These are phyloP conservation scores for Reutealis trisperma DNA, from an alignment of 345 rosid species.

Conservation along the genomic window DNA sequence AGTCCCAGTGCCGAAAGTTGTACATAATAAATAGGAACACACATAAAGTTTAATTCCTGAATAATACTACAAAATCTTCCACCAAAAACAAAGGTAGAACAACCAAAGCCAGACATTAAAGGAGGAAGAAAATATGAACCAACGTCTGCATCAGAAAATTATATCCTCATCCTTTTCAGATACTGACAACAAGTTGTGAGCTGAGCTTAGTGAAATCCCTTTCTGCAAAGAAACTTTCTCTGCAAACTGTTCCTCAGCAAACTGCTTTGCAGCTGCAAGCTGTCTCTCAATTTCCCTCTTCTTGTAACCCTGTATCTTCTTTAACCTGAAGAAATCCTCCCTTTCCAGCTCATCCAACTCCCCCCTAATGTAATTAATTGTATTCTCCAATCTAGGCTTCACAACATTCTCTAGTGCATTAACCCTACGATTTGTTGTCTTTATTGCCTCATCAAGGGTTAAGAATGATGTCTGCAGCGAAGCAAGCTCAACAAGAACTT, in stretches of 20 bases:
- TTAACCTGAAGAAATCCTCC: slow-evolving; percentile 89
- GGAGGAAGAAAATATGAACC: slow-evolving; percentile 2
- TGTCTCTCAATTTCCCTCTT: slow-evolving; percentile 76
- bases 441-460: slow-evolving; percentile 89
- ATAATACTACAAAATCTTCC: too few relatives aligned
- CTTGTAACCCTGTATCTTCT: slow-evolving; percentile 87
- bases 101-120: slow-evolving; percentile 23
- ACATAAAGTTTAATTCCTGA: too few relatives aligned
- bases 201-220: slow-evolving; percentile 66
- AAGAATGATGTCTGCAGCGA: slow-evolving; percentile 91
- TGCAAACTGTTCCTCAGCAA: slow-evolving; percentile 68
- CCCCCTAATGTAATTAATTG: slow-evolving; percentile 74
- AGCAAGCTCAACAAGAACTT: slow-evolving; percentile 92
- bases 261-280: slow-evolving; percentile 45
- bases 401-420: slow-evolving; percentile 92
- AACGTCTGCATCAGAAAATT: slow-evolving; percentile 57
- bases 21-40: too few relatives aligned
- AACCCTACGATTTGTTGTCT: slow-evolving; percentile 93
- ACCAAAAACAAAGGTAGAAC: too few relatives aligned
- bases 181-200: slow-evolving; percentile 58
- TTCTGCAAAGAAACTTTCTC: slow-evolving; percentile 71
- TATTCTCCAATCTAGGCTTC: slow-evolving; percentile 85
- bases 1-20: too few relatives aligned
- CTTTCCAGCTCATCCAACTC: slow-evolving; percentile 96
- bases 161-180: slow-evolving; percentile 78